Percentiles rank a stretch among this genome's conserved stretches.
These are phyloP conservation scores for Backusella sp. DNA, from an alignment of 192 early-diverging fungal genomes.

Conservation along the genomic window DNA sequence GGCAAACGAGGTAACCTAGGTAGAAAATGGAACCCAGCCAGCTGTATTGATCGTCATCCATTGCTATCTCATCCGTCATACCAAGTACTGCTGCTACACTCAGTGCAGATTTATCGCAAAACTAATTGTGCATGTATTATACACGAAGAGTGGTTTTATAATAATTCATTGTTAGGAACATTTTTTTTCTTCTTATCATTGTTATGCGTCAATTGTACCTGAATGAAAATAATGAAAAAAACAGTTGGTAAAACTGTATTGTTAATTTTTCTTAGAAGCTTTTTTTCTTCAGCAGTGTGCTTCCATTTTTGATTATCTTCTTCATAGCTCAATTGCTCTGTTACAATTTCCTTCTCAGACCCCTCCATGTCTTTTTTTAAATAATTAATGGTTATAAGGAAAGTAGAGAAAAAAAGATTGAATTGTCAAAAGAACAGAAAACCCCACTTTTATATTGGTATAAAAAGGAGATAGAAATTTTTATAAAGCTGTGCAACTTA, in stretches of 20 bases:
- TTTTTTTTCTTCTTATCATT: background rate
- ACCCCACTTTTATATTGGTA: background rate
- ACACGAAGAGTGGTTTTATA: background rate
- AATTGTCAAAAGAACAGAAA: background rate
- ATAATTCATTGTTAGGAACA: background rate
- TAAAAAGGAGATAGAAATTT: background rate
- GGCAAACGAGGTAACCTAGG: slow-evolving; percentile 25
- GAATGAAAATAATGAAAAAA: slow-evolving; percentile 7
- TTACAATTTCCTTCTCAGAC: background rate
- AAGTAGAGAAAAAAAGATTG: slow-evolving; percentile 3
- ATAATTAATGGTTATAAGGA: background rate
- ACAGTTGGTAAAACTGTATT: background rate
- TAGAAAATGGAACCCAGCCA: slow-evolving; percentile 34
- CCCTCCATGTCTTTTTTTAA: background rate
- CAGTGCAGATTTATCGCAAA: slow-evolving; percentile 29
- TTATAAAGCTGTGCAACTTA: background rate
- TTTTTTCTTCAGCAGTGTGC: background rate
- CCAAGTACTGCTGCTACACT: slow-evolving; percentile 15
- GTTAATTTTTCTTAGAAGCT: background rate
- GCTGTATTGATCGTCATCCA: slow-evolving; percentile 9
- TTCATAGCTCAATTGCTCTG: background rate
- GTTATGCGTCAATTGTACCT: background rate
- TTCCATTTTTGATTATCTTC: slow-evolving; percentile 7
- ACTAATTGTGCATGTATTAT: slow-evolving; percentile 18
- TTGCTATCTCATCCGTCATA: slow-evolving; percentile 11